Base-by-base conservation (phyloP, 192 early-diverging fungal genomes). In the Linnemannia elongata region DNA sequence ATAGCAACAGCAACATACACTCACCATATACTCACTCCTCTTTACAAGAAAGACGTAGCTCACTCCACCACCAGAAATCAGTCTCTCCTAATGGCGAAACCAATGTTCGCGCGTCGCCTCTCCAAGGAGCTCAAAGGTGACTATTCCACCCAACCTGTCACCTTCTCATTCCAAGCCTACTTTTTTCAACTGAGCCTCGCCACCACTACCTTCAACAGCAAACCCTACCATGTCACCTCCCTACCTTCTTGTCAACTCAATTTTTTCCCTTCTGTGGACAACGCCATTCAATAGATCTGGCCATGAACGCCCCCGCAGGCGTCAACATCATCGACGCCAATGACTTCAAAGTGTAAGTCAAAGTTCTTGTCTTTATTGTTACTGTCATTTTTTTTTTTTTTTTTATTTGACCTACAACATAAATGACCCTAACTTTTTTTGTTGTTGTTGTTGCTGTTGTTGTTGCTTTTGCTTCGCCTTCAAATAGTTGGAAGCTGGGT, bases 401-500 rank as follows among this genome's bases (percentile, higher is more conserved):
- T 60, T 0, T 73, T 71, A 3, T 39, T 76, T 54, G 20, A 24
- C 54, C 33, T 54, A 42, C 72, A 2, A 41, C 70, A 38, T 39
- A 38, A n/a, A 41, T 72, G 18, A 13, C 60, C 27, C 30, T 66
- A 35, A 66, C 60, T 27, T 30, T 33, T 30, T 27, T 33, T 52
- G 17, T 49, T 49, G 13, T 3, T 6, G 15, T 18, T n/a, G 18
- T 41, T 49, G 73, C 20, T 49, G 3, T 52, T 52, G 49, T 52
- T 52, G 18, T 4, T 22, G 18, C 18, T n/a, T 41, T 42, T 49
- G 73, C 38, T 49, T 49, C 38, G 30, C 73, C 47, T 49, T 35
- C 30, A 18, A 7, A 78, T 74, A 95, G 91, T 69, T 96, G 96
- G 96, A 88, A 89, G 12, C 73, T 96, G 33, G 47, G 86, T 27